phyloP scores from a whole-genome alignment of 2,329 filamentous ascomycete species.

The Ophiosphaerella narmari region DNA sequence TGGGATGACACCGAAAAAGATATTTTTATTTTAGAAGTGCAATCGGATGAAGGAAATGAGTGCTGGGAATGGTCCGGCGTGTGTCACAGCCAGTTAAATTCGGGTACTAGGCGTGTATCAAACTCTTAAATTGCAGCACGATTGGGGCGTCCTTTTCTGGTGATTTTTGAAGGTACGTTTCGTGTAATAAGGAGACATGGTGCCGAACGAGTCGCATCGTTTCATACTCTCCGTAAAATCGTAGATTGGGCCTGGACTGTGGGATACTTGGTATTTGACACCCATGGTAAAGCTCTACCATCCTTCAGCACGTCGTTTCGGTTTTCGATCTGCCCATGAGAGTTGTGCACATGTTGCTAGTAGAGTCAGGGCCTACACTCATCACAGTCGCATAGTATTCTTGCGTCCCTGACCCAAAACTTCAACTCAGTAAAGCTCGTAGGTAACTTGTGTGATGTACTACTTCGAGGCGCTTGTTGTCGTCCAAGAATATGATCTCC shows the following conservation, averaged over 20 bases:
- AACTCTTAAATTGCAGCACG: slow-evolving; percentile 8
- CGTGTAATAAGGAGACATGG: slow-evolving; percentile 17
- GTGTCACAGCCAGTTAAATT: slow-evolving; percentile 10
- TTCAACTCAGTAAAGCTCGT: slow-evolving; percentile 7
- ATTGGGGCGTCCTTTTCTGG: background rate
- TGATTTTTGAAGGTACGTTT: slow-evolving; percentile 11
- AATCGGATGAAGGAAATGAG: slow-evolving; percentile 12
- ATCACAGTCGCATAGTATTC: slow-evolving; percentile 15
- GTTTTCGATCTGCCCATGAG: slow-evolving; percentile 14
- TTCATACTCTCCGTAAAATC: slow-evolving; percentile 21
- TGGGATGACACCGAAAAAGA: slow-evolving; percentile 14
- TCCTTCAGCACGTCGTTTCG: background rate
- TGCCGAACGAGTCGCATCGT: slow-evolving; percentile 19
- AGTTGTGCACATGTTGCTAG: slow-evolving; percentile 6
- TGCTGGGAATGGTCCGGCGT: slow-evolving; percentile 8
- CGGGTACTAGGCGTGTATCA: slow-evolving; percentile 13
- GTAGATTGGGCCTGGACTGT: slow-evolving; percentile 4
- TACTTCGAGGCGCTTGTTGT: background rate
- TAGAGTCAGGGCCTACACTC: slow-evolving; percentile 18
- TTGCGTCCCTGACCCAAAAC: slow-evolving; percentile 4
- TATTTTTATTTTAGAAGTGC: slow-evolving; percentile 15
- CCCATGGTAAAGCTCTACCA: background rate
- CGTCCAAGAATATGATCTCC: slow-evolving; percentile 18
- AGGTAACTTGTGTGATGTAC: background rate
- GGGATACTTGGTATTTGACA: background rate